Evolutionary conservation across 768 basidiomycete genomes (phyloP), one percentile per base, ranked within the genome.

Genomic region (Cystobasidium tubakii): DNA sequence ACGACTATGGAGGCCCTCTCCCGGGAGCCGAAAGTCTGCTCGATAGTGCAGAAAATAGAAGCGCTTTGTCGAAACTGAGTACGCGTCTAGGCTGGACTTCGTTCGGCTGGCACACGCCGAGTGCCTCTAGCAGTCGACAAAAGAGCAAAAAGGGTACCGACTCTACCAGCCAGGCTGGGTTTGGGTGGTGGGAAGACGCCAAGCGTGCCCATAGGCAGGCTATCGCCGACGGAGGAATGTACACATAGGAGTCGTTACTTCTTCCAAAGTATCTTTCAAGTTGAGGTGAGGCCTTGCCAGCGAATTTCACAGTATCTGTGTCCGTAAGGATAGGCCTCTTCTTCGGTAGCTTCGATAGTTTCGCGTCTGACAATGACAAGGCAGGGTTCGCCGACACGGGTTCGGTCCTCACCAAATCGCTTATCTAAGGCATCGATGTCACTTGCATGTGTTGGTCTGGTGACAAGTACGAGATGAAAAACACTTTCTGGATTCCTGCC

Each of bases 121-220:
- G n/a, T 54, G 6, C n/a, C 12, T 9, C 54, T 54, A 42, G 17
- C 7, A 4, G 7, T 1, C 23, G 23, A 19, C 63, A 65, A 33
- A 46, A 42, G 10, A n/a, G 46, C 46, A 9, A 15, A 54, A 21
- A 17, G 4, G 23, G 55, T 54, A 46, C 25, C 29, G 15, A n/a
- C 1, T 15, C 33, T 43, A 43, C 34, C 4, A 44, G 10, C 17
- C 55, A 31, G 13, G 69, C 69, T 34, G 69, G 53, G 7, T 71
- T 71, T 53, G 69, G 69, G 12, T 71, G 69, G 69, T 71, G 55
- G 54, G 55, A 71, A 53, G 69, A 71, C 17, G 54, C 53, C 31
- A 33, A 55, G 21, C 53, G 50, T 7, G 23, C 25, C 1, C 50
- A 55, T 36, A 7, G 54, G 54, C 29, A 55, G 17, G 69, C 27